Base-by-base conservation (phyloP, 345 rosid genomes). In the Pseudoturritis turrita region DNA sequence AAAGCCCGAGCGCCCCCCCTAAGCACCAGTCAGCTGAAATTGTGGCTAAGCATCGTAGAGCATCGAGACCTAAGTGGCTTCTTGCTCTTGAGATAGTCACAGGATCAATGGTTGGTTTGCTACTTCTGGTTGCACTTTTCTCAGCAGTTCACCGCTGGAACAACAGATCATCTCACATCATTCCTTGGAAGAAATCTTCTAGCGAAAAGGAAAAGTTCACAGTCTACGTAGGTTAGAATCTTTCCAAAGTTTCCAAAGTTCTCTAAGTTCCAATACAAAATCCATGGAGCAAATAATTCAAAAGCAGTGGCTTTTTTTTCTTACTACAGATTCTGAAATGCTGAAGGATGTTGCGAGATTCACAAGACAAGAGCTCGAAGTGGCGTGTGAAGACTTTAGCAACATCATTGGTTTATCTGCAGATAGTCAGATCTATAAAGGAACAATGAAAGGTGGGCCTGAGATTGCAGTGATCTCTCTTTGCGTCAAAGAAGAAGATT, bases 371-470 rank as follows among this genome's bases (percentile, higher is more conserved):
- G 98, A 88, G 66, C 97, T 96, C 61, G 99, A 96, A 84, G 90
- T 88, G 57, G 98, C 99, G 35, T 96, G 98, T 74, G 99, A 96
- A 86, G 98, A 96, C 82, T 96, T 92, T 77, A 96, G 98, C 85
- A 96, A 96, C 77, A 90, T 96, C 52, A 92, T 96, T 53, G 99
- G 96, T 29, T 87, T 95, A 55, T 92, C 98, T 15, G 89, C 96
- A 2, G 98, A 96, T 80, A 87, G 97, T 82, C 79, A 87, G 78
- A 87, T 92, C 68, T 96, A 90, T 81, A 96, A 96, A 81, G 99
- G 98, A 68, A 96, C 64, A 28, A 77, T 92, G 76, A 96, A 85
- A 80, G 87, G 89, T 49, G 98, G 99, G 15, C 87, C 92, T 52
- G 99, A 96, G 83, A 92, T 96, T 81, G 99, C 97, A 0, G 97